phyloP scores from a whole-genome alignment of 345 rosid species.

The Pseudoturritis turrita region DNA sequence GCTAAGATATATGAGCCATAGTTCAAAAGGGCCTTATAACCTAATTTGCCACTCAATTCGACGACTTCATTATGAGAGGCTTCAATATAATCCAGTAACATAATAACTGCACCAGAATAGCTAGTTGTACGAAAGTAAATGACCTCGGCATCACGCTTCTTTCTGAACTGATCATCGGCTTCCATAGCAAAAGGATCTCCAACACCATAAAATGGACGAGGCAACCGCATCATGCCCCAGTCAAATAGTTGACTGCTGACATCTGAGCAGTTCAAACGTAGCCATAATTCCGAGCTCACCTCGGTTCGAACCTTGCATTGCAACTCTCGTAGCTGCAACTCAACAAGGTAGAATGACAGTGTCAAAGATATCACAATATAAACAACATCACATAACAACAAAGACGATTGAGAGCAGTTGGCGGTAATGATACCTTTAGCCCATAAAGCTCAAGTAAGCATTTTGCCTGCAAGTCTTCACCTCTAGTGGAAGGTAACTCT shows the following conservation, averaged over 20 bases:
- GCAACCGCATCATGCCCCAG: slow-evolving; percentile 94
- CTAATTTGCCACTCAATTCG: background rate
- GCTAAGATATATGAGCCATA: background rate
- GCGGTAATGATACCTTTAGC: slow-evolving; percentile 55
- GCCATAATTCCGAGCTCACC: slow-evolving; percentile 89
- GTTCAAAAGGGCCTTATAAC: background rate
- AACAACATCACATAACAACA: background rate
- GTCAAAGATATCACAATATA: slow-evolving; percentile 9
- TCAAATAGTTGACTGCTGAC: slow-evolving; percentile 74
- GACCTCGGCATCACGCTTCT: slow-evolving; percentile 98
- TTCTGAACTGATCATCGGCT: slow-evolving; percentile 84
- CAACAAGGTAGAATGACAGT: background rate
- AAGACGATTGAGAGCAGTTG: background rate
- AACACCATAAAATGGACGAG: slow-evolving; percentile 71
- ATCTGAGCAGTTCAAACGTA: slow-evolving; percentile 61
- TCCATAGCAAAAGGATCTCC: slow-evolving; percentile 89
- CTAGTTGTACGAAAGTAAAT: slow-evolving; percentile 9
- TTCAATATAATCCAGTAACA: background rate
- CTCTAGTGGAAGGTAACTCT: slow-evolving; percentile 89
- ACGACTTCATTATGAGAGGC: background rate
- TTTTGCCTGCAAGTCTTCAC: slow-evolving; percentile 88
- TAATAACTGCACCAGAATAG: background rate
- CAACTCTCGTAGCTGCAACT: slow-evolving; percentile 72
- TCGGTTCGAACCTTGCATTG: slow-evolving; percentile 73
- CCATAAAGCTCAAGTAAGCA: slow-evolving; percentile 93